These are phyloP conservation scores for Taxawa tesnikishii DNA, from an alignment of 2,329 filamentous ascomycete species.

Conservation along the genomic window DNA sequence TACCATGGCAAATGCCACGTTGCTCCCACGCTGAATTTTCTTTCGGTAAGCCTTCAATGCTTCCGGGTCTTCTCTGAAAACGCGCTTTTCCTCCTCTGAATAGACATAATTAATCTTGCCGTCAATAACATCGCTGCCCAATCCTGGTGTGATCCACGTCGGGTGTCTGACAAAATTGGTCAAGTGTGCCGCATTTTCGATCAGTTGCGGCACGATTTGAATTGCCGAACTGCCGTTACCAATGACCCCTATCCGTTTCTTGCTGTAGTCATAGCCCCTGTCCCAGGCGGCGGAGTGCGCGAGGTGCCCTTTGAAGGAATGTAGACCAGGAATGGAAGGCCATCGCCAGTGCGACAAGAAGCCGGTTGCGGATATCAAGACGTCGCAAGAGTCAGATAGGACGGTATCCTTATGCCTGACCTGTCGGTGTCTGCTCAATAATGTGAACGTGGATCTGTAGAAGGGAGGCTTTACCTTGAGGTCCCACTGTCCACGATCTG, in stretches of 20 bases:
- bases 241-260: conserved; percentile 19
- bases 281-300: conserved; percentile 24
- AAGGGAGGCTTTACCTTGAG: conserved; percentile 16
- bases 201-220: conserved; percentile 25
- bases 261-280: conserved; percentile 15
- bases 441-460: background rate
- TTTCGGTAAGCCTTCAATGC: conserved; percentile 23
- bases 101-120: conserved; percentile 17
- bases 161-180: conserved; percentile 15
- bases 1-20: conserved; percentile 18
- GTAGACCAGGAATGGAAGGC: conserved; percentile 22
- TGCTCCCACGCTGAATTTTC: conserved; percentile 17
- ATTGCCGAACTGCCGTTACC: conserved; percentile 25
- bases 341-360: conserved; percentile 18
- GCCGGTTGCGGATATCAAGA: conserved; percentile 20
- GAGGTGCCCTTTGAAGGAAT: conserved; percentile 21
- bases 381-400: conserved; percentile 19
- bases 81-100: conserved; percentile 18
- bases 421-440: background rate
- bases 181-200: conserved; percentile 17
- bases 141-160: conserved; percentile 14
- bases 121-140: conserved; percentile 12
- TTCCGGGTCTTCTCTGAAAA: conserved; percentile 18
- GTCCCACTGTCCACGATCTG: conserved; percentile 23
- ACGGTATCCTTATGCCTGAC: conserved; percentile 11